Percentiles rank a stretch among this genome's conserved stretches.
These are phyloP conservation scores for Cyclanthera cordifolia DNA, from an alignment of 306 rosid genomes.

Conservation along the genomic window DNA sequence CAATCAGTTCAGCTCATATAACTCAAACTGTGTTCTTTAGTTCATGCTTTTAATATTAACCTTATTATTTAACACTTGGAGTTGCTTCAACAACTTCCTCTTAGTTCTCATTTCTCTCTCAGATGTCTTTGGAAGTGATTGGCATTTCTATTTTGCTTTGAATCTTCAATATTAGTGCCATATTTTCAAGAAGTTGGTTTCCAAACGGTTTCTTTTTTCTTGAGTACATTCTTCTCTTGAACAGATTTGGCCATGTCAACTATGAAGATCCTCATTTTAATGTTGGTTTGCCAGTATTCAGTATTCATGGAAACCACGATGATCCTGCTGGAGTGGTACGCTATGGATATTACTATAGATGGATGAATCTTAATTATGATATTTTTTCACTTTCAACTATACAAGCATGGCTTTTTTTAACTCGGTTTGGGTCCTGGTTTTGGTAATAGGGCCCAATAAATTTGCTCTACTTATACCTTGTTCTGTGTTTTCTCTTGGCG, in stretches of 20 bases:
- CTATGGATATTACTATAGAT: slow-evolving; percentile 16
- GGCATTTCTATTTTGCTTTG: neutral
- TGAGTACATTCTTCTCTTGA: slow-evolving; percentile 4
- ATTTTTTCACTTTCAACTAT: neutral
- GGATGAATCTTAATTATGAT: neutral
- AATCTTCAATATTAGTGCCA: neutral
- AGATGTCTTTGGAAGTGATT: neutral
- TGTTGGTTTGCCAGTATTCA: slow-evolving; percentile 92
- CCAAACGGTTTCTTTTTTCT: neutral
- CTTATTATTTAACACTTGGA: neutral
- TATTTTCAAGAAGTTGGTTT: neutral
- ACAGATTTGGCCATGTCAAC: slow-evolving; percentile 93
- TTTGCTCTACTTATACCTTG: neutral
- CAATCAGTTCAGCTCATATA: neutral
- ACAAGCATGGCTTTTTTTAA: neutral
- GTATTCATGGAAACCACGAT: slow-evolving; percentile 95
- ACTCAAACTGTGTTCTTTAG: neutral
- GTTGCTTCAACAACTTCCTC: neutral
- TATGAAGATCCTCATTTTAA: slow-evolving; percentile 96
- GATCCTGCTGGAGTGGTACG: slow-evolving; percentile 99
- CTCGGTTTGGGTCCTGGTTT: neutral
- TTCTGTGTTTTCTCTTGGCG: neutral
- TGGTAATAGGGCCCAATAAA: neutral
- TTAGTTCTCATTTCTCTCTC: neutral
- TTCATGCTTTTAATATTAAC: neutral